Evolutionary conservation across 2,329 filamentous ascomycete species (phyloP), one percentile per base, ranked within the genome.

Genomic region (Westerdykella sp.): DNA sequence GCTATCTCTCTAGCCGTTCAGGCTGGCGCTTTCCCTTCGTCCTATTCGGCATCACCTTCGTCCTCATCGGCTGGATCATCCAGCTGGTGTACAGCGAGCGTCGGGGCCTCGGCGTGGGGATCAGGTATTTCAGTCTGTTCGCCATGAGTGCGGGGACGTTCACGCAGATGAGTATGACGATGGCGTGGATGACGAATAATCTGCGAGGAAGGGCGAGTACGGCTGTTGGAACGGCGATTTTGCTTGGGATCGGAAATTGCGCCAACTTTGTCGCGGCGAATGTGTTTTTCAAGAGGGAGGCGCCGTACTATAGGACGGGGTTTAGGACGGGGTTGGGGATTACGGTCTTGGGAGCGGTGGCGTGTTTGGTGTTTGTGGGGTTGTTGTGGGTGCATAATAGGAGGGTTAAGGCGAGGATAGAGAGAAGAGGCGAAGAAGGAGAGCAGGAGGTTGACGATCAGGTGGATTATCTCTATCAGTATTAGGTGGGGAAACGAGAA

Each of bases 221-320:
- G 25, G 48, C 47, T 11, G 56, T 49, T 1, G 54, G 52, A 32
- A 56, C 55, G 6, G 47, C 48, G 0, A 48, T 49, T 12, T 54
- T 63, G 5, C 49, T 60, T 1, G 55, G 55, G 5, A 44, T 81
- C 1, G 77, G 77, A 2, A 79, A 75, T 3, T 66, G 74, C 6
- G 78, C 77, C 4, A 77, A 77, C 11, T 77, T 81, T 34, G 65
- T 80, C 0, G 75, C 78, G n/a, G 74, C 46, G 2, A 63, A 63
- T 34, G 57, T 62, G 5, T 63, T 63, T 44, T 55, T 60, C 34
- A 59, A 55, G 42, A 40, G 28, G 1, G 54, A 63, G 39, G 47
- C 50, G 25, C 59, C 59, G 2, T 50, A 45, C 39, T 63, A 63
- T 39, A 57, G 56, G 1, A 57, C 55, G 3, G 59, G 56, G 6